phyloP scores from a whole-genome alignment of 108 stramenopile genomes.

The Discostella pseudostelligera region DNA sequence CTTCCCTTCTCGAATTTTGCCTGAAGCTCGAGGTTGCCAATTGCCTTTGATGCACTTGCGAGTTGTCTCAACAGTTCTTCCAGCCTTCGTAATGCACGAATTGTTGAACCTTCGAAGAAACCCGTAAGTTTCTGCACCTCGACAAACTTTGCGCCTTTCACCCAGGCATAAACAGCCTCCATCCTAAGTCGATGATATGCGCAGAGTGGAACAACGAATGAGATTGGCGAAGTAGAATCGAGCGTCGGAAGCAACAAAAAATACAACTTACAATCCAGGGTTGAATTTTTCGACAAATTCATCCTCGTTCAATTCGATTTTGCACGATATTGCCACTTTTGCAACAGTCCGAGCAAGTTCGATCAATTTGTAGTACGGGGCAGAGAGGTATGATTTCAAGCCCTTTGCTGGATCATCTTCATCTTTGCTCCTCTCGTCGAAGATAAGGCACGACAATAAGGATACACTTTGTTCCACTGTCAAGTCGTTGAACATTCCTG shows the following conservation, averaged over 20 bases:
- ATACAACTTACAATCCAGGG: conserved; percentile 82
- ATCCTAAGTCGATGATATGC: conserved; percentile 58
- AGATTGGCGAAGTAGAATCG: neutral
- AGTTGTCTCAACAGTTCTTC: conserved; percentile 99
- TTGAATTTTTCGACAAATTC: conserved; percentile 89
- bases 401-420: conserved; percentile 78
- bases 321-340: conserved; percentile 81
- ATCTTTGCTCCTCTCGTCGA: conserved; percentile 77
- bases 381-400: conserved; percentile 69
- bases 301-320: conserved; percentile 88
- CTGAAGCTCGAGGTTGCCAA: conserved; percentile 94
- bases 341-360: conserved; percentile 87
- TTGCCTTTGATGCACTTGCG: conserved; percentile 84
- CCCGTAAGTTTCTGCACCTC: conserved; percentile 96
- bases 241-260: neutral
- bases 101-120: conserved; percentile 96
- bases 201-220: neutral
- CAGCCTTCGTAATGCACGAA: conserved; percentile 91
- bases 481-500: conserved; percentile 94
- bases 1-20: conserved; percentile 93
- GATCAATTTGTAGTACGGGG: conserved; percentile 78
- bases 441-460: conserved; percentile 90
- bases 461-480: conserved; percentile 91
- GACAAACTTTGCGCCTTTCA: conserved; percentile 94
- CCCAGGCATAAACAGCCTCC: conserved; percentile 98